Evolutionary conservation across 495 filamentous ascomycete species (phyloP), one percentile per base, ranked within the genome.

Genomic region (Aspergillus saccharolyticus): DNA sequence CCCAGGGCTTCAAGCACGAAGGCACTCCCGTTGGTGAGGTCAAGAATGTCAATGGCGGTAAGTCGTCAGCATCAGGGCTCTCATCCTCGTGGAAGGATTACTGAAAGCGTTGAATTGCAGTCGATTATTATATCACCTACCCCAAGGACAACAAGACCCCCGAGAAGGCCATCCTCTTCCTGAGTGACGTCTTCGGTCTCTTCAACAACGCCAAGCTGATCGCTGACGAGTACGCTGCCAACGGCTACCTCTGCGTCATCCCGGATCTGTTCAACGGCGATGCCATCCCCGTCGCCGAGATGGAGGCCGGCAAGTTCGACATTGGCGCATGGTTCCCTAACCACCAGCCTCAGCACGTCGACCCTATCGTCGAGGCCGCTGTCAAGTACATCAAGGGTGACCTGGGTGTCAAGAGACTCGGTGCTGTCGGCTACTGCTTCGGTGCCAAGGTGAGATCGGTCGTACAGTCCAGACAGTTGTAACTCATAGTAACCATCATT

Each of bases 251-350:
- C 19, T 84, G 84, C 45, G 70, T 92, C 20, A 76, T 96, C 61
- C 81, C 89, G 55, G 91, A 96, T 68, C 73, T 88, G 57, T 89
- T 93, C 78, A 79, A 85, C 44, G 89, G 88, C 51, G 88, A 95
- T 63, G 62, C 83, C 16, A 65, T 89, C 63, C 54, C 64, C 16
- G 63, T 66, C 47, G 74, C 73, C 5, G 76, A 85, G 51, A 85
- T 87, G 73, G 75, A 78, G 1, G 70, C 79, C 1, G 73, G 63
- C 30, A 83, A 71, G 62, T 86, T 84, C 62, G 78, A 89, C 61
- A 56, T 93, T 28, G 66, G 70, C 47, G 58, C 52, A 1, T 96
- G 91, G 91, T 55, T 74, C 20, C 56, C 62, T 22, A 75, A 70
- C 56, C 89, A 93, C 73, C 81, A 80, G 47, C 62, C 68, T 30